phyloP scores from a whole-genome alignment of 495 filamentous ascomycete species.

The Trichocladium uniseriatum region DNA sequence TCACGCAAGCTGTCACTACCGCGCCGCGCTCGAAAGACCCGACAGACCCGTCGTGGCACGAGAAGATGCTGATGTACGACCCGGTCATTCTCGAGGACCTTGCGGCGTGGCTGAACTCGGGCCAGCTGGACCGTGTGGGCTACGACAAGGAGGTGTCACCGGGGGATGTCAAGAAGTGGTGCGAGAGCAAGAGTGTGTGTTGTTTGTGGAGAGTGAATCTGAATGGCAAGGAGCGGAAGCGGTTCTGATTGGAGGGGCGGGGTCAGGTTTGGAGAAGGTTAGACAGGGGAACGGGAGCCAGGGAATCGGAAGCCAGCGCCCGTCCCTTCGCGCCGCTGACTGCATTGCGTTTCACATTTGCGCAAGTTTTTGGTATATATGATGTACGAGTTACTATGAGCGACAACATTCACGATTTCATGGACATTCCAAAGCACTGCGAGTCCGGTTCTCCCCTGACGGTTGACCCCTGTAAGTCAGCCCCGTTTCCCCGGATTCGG shows the following conservation, averaged over 20 bases:
- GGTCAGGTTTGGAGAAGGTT: not conserved
- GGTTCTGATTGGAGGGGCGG: conserved; percentile 22
- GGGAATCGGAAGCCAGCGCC: too few species aligned
- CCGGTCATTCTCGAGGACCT: conserved; percentile 86
- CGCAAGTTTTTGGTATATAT: not conserved
- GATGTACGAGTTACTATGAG: not conserved
- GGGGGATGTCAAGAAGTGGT: conserved; percentile 67
- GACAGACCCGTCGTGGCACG: conserved; percentile 58
- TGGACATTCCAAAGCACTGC: too few species aligned
- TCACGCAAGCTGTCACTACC: conserved; percentile 55
- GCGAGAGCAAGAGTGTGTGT: conserved; percentile 70
- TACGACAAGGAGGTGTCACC: conserved; percentile 56
- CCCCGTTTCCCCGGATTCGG: conserved; percentile 5
- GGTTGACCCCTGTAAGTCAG: not conserved
- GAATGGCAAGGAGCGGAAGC: conserved; percentile 39
- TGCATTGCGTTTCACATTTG: not conserved
- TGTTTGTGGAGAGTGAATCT: conserved; percentile 50
- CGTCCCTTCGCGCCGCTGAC: too few species aligned
- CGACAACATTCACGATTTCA: not conserved
- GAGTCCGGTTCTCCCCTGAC: too few species aligned
- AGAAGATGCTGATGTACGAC: conserved; percentile 92
- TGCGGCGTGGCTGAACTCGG: conserved; percentile 69
- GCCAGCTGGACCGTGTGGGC: conserved; percentile 50
- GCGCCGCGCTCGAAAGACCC: conserved; percentile 43
- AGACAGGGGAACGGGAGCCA: not conserved